Conservation (phyloP, 768 basidiomycete genomes). For the Rhodotorula sphaerocarpa region DNA sequence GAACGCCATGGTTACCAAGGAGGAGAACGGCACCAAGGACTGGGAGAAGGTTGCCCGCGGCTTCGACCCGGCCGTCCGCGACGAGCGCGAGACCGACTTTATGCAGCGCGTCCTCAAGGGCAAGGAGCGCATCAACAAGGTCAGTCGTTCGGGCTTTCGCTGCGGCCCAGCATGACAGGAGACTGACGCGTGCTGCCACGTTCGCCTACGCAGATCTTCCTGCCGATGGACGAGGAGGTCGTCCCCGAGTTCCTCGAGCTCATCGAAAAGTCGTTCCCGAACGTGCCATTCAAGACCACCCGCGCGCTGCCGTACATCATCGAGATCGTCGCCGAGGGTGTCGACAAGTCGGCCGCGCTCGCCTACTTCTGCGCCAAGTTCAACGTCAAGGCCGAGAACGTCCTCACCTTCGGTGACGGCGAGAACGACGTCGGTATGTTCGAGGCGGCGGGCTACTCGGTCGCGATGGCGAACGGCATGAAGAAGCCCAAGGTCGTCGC, state of each 20-base stretch:
- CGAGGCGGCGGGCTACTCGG: constrained; percentile 27
- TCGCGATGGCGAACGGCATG: constrained; percentile 35
- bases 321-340: constrained; percentile 34
- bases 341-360: constrained; percentile 37
- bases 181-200: not conserved
- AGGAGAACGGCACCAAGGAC: constrained; percentile 35
- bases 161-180: too few species aligned
- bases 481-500: constrained; percentile 26
- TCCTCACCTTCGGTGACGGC: constrained; percentile 36
- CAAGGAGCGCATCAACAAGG: constrained; percentile 31
- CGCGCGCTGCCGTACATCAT: constrained; percentile 38
- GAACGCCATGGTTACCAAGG: constrained; percentile 36
- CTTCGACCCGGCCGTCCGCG: constrained; percentile 34
- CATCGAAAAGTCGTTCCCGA: constrained; percentile 31
- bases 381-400: constrained; percentile 32
- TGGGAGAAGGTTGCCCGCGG: constrained; percentile 34
- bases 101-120: constrained; percentile 30
- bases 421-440: constrained; percentile 38
- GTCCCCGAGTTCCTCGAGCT: constrained; percentile 32
- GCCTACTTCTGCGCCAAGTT: constrained; percentile 36
- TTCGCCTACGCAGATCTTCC: constrained; percentile 37
- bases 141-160: not conserved
- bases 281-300: constrained; percentile 33
- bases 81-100: constrained; percentile 32
- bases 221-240: constrained; percentile 37